Evolutionary conservation across 371 early-diverging fungal genomes (phyloP).

Genomic region (Apophysomyces variabilis): DNA sequence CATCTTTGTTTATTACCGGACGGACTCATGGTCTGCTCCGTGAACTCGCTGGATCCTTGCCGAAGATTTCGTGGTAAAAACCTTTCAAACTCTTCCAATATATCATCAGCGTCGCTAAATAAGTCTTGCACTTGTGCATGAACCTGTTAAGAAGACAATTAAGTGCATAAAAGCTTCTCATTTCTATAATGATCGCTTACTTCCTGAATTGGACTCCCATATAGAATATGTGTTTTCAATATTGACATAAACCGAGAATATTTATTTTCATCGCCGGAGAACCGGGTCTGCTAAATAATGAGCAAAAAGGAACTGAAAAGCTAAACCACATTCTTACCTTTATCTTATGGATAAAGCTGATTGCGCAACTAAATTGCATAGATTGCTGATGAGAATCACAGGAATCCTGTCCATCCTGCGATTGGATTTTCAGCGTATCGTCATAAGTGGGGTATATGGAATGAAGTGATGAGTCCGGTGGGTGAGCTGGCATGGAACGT

Average conservation of each 20-base stretch:
- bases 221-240: constrained; percentile 90
- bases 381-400: constrained; percentile 40
- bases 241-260: constrained; percentile 95
- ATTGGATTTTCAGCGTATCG: background rate
- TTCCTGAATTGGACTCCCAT: constrained; percentile 88
- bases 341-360: constrained; percentile 96
- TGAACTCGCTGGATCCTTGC: constrained; percentile 7
- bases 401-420: background rate
- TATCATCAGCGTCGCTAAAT: constrained; percentile 83
- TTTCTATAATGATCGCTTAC: constrained; percentile 30
- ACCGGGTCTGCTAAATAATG: constrained; percentile 68
- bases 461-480: background rate
- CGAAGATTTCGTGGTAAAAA: constrained; percentile 71
- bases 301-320: background rate
- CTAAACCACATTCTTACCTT: constrained; percentile 56
- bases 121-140: constrained; percentile 85
- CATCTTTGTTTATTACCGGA: background rate
- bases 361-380: constrained; percentile 95
- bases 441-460: constrained; percentile 27
- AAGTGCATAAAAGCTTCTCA: background rate
- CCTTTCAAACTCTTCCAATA: constrained; percentile 94
- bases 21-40: background rate
- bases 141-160: constrained; percentile 52
- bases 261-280: constrained; percentile 83
- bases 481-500: constrained; percentile 19